Evolutionary conservation across 306 rosid genomes (phyloP), one percentile per base, ranked within the genome.

Genomic region (Astragalus membranaceus): DNA sequence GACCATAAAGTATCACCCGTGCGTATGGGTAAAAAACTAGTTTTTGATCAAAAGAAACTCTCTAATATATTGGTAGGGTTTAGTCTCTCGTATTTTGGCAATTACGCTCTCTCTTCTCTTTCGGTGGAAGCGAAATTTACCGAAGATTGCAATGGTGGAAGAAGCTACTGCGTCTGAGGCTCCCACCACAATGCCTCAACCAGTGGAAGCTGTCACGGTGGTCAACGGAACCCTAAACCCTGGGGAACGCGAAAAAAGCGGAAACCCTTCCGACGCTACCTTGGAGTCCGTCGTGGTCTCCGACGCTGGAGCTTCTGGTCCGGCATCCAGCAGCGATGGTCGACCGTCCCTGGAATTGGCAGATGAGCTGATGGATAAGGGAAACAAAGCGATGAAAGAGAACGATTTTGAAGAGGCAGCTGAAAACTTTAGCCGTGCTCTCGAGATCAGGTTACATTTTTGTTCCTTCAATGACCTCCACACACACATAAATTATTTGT

Each of bases 371-470:
- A 82, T 82, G 88, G 91, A 82, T 46, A 86, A 80, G 47, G 99
- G 96, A 5, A 73, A 80, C 72, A 48, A 73, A 62, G 96, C 99
- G 36, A 80, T 91, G 74, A 91, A 87, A 44, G 88, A 83, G 12
- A 48, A 59, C 32, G 97, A 94, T 87, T 87, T 60, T 72, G 68
- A 8, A 30, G 96, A 91, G 75, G 97, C 96, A 46, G 81, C 88
- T 52, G 97, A 94, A 26, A 91, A 80, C 85, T 94, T 81, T 69
- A 94, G 97, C 88, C 97, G 96, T 69, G 90, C 92, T 76, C 90
- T 94, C 0, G 99, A 94, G 78, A 94, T 90, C 81, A 91, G 96
- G 99, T 94, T 85, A 70, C 4, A 7, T 64, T 37, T 37, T 33
- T 4, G 75, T 75, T 58, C 35, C 13, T 43, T 30, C 36, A 29